Evolutionary conservation across 352 stramenopile genomes (phyloP), one percentile per base, ranked within the genome.

Genomic region (Globisporangium canariense): DNA sequence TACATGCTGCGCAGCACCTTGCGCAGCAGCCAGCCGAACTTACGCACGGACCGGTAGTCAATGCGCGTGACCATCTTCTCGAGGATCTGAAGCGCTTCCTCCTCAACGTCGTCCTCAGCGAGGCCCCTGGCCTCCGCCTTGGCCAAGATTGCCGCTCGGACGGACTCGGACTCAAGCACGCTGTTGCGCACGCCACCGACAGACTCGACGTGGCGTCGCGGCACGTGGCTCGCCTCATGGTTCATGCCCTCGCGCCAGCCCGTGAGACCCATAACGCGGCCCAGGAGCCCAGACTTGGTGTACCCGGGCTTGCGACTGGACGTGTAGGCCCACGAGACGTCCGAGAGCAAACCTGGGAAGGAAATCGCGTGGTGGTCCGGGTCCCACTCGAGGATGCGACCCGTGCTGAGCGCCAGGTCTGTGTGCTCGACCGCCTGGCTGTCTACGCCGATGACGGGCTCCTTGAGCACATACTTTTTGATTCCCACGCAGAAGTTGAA

Each of bases 251-350:
- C 88, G 14, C 78, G 76, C 88, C 88, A 96, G 0, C 88, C 88
- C 2, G 88, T 96, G 53, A 96, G 67, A 0, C 88, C 88, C 85
- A 96, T 94, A 51, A 96, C 76, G 2, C 88, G 83, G 0, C 88
- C 88, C 0, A 95, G 74, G 4, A 96, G 34, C 4, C 88, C 88
- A 0, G 85, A 90, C 49, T 89, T 88, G 10, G 88, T 96, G 66
- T 95, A 96, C 8, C 88, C 88, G 11, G 88, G 88, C 53, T 93
- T 92, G 58, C 88, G 82, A 52, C 88, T 95, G 10, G 86, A 94
- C 30, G 88, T 96, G 60, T 94, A 96, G 8, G 88, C 86, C 88
- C 88, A 96, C 46, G 88, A 91, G 14, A 96, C 78, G 59, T 96
- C 88, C 5, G 87, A 89, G 7, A 96, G 72, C 28, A 96, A 58